Evolutionary conservation across 352 stramenopile species (phyloP), one percentile per base, ranked within the genome.

Genomic region (Phytophthora pisi): DNA sequence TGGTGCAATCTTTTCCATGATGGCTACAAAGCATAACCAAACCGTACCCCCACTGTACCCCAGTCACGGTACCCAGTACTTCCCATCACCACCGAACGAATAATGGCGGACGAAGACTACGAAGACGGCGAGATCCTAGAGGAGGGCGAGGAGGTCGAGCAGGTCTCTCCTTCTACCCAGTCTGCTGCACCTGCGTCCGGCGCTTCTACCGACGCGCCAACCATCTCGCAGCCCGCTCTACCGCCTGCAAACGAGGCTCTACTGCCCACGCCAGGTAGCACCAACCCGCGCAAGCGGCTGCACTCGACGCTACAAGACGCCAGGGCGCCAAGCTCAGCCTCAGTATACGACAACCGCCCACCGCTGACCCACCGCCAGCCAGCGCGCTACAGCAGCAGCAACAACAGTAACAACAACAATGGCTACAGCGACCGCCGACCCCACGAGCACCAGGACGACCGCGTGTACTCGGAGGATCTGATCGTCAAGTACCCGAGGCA

Each of bases 61-160:
- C 34, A 40, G 10, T 40, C 13, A 40, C 10, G 34, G 34, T 40
- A 34, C 30, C 30, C 30, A 34, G 30, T 34, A 34, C 30, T 34
- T 34, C 30, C 30, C 30, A 34, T 34, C 30, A 11, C 30, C 30
- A 34, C 9, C 30, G 28, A 31, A 31, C 28, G 30, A 34, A 34
- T 11, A 11, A 34, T 34, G 30, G 30, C 52, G 13, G 73, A 82
- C 34, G 64, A 68, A 30, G 79, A 89, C 51, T 89, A 82, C 61
- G 84, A 92, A 77, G 84, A 92, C 34, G 84, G 84, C 56, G 84
- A 92, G 71, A 88, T 92, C 57, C 64, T 89, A 18, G 82, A 92
- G 66, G 84, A 90, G 60, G 82, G 80, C 57, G 74, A 89, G 50
- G 81, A 87, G 59, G 51, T 61, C 16, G 57, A 75, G 57, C 52